Base-by-base conservation (phyloP, 805 yeast genomes). In the Zygotorulaspora florentina region DNA sequence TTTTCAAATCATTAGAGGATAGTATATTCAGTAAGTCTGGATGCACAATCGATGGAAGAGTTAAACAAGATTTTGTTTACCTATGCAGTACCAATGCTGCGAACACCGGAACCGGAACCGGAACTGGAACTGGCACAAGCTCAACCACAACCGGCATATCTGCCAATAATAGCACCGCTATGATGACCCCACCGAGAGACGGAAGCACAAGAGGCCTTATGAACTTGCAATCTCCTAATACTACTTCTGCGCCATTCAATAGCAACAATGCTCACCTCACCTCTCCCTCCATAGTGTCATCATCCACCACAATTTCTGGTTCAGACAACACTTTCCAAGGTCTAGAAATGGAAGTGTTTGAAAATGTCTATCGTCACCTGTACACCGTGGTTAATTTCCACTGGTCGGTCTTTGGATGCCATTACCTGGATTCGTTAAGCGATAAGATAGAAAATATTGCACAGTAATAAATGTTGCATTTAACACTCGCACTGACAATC, bases 321-420 rank as follows among this genome's bases (percentile, higher is more conserved):
- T 35, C 50, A 16, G 46, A 47, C 37, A 45, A 37, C 17, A 36
- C 45, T 20, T 36, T 45, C 16, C 52, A 48, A 13, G 53, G 53
- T 48, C 27, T 50, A 54, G 57, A 66, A 23, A 60, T 69, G 45
- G 75, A 69, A n/a, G 90, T 83, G 52, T 70, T 83, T 54, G 75
- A 73, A 39, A 73, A 75, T 52, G 73, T 82, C 42, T 77, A 81
- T 35, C 75, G 75, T 42, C 77, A 86, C 54, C 68, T 85, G 42
- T 75, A 81, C 48, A 80, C 85, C 12, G 73, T 87, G 47, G 79
- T 79, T 40, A 82, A 80, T 47, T 83, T 87, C 68, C 95, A 87
- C 65, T 83, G 89, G 87, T 81, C 78, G 46, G 96, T 87, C 10
- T 87, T 87, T 65, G 89, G 87, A 27, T 74, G 74, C 35, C 81